Evolutionary conservation across 495 filamentous ascomycete genomes (phyloP).

Genomic region (Tuber umbilicatum): DNA sequence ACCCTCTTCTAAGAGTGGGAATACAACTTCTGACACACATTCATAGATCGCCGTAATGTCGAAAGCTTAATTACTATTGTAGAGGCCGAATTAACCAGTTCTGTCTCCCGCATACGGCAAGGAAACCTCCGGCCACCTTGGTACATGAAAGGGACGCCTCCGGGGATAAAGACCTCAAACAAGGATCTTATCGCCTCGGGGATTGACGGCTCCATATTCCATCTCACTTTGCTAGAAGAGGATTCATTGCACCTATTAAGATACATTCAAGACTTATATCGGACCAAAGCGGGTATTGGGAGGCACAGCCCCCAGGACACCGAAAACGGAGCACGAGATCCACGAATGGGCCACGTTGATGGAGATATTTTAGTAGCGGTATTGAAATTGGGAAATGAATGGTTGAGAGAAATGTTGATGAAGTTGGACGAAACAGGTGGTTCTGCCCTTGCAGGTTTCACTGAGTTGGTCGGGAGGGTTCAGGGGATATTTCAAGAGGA

Average conservation of each 20-base stretch:
- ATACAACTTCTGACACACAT: slow-evolving; percentile 17
- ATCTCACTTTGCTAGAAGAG: slow-evolving; percentile 36
- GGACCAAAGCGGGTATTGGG: slow-evolving; percentile 13
- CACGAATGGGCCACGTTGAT: slow-evolving; percentile 33
- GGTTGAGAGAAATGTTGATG: slow-evolving; percentile 28
- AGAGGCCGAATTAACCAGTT: slow-evolving; percentile 38
- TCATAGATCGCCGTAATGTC: slow-evolving; percentile 28
- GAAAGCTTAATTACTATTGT: slow-evolving; percentile 35
- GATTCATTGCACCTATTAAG: slow-evolving; percentile 27
- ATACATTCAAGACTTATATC: slow-evolving; percentile 37
- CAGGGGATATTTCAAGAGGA: slow-evolving; percentile 49
- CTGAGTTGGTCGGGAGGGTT: slow-evolving; percentile 49
- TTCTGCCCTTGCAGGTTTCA: slow-evolving; percentile 30
- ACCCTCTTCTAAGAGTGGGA: background rate
- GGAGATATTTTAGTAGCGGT: slow-evolving; percentile 33
- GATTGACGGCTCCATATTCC: slow-evolving; percentile 40
- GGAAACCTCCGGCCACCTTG: slow-evolving; percentile 39
- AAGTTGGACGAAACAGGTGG: slow-evolving; percentile 18
- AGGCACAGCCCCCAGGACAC: slow-evolving; percentile 7
- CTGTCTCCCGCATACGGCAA: slow-evolving; percentile 36
- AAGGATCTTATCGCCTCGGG: slow-evolving; percentile 40
- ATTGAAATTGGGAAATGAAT: slow-evolving; percentile 33
- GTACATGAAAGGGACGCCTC: slow-evolving; percentile 26
- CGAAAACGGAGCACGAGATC: slow-evolving; percentile 16
- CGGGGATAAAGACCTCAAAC: slow-evolving; percentile 27